These are phyloP conservation scores for Gamarada debralockiae DNA, from an alignment of 495 filamentous ascomycete genomes.

Conservation along the genomic window DNA sequence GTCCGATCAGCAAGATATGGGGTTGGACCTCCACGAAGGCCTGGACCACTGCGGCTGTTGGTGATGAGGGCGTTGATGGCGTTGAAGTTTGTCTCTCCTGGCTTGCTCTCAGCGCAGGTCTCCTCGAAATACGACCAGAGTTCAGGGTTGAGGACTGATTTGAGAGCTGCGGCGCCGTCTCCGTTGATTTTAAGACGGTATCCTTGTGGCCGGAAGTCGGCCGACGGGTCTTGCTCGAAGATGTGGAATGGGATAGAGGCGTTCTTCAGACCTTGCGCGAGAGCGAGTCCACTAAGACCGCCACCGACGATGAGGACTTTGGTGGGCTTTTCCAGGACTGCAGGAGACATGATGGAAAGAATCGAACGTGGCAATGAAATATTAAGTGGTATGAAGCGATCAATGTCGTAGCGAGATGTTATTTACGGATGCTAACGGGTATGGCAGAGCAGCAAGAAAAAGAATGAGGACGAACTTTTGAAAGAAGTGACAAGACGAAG, in stretches of 20 bases:
- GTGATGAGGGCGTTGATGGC: slow-evolving; percentile 10
- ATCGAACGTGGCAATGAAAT: too few species aligned
- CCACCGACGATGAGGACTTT: slow-evolving; percentile 35
- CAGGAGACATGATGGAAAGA: too few species aligned
- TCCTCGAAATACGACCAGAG: slow-evolving; percentile 10
- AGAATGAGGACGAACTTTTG: too few species aligned
- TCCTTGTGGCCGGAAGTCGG: slow-evolving; percentile 35
- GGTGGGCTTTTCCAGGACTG: too few species aligned
- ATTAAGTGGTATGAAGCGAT: too few species aligned
- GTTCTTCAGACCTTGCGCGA: slow-evolving; percentile 38
- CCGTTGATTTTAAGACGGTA: slow-evolving; percentile 24
- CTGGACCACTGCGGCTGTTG: neutral
- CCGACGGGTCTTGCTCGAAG: slow-evolving; percentile 34
- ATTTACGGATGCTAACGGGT: too few species aligned
- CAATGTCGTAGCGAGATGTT: too few species aligned
- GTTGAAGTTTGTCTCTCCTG: slow-evolving; percentile 14
- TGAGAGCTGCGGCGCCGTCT: neutral
- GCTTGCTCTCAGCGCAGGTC: slow-evolving; percentile 11
- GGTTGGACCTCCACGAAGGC: neutral
- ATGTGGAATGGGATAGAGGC: slow-evolving; percentile 34
- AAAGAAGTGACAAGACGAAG: too few species aligned
- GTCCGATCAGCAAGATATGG: slow-evolving; percentile 10
- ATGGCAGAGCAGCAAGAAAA: too few species aligned
- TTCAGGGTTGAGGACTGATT: neutral
- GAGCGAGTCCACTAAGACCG: slow-evolving; percentile 36